Base-by-base conservation (phyloP, 495 filamentous ascomycete species). In the Hypomontagnella submonticulosa region DNA sequence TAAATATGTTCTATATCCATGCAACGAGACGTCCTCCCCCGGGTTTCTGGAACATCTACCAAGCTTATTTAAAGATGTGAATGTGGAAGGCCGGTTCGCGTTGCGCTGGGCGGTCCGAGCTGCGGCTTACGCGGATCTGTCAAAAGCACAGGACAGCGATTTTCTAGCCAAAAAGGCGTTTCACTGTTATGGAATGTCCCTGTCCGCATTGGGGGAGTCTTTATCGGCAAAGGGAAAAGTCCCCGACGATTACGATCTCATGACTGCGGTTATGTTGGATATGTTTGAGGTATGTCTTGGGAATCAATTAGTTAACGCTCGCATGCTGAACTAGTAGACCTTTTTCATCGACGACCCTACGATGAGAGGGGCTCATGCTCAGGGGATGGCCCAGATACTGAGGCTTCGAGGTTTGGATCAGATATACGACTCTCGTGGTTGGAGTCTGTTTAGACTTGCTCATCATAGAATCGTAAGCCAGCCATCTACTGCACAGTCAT, bases 381-480 rank as follows among this genome's bases (percentile, higher is more conserved):
- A 76, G 44, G 73, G 73, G n/a, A 77, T 77, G 73, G 73, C 72
- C 10, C 72, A 76, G n/a, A 77, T 77, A 15, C 53, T 75, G 36
- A 69, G 73, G 15, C 54, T 76, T 6, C 63, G 73, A 23, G 73
- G 73, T 6, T 34, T 47, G 42, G 66, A 75, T 49, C 51, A 66
- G 38, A 61, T 73, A 13, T 61, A 73, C 10, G 59, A 49, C 36
- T 47, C 74, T 19, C 74, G 74, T 20, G 70, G 71, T 2, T 76
- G 71, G 74, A 67, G 66, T 43, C 47, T 76, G 5, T 75, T 75
- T 36, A 64, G 71, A 15, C 55, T 76, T 38, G 72, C 74, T 34
- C 67, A 75, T 41, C 74, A 76, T 47, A 67, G 75, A 13, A 48
- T 77, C 20, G 72, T 75, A 42, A 59, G 71, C 33, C 18, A 12